Evolutionary conservation across 2,329 filamentous ascomycete species (phyloP).

Genomic region (Aspergillus fumigatus): DNA sequence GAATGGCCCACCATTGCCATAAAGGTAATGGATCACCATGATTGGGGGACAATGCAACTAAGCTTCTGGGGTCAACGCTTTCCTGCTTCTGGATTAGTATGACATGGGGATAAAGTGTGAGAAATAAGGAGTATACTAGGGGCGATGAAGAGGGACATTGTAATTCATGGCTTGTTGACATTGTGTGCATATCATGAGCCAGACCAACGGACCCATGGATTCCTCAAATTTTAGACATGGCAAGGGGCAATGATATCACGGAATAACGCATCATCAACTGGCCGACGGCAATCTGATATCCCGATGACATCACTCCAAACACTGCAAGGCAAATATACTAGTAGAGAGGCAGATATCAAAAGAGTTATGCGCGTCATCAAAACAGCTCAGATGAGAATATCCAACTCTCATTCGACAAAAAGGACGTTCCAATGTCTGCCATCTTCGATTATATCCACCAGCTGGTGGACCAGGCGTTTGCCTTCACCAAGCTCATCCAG

Average conservation of each 20-base stretch:
- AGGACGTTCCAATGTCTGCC: background rate
- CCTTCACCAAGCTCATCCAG: conserved; percentile 12
- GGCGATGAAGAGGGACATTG: background rate
- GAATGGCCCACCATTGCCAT: background rate
- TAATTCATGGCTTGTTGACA: no score
- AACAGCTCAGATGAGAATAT: background rate
- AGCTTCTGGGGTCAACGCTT: background rate
- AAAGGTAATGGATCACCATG: background rate
- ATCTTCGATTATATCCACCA: background rate
- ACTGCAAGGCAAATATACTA: background rate
- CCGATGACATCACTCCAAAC: background rate
- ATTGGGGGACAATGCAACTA: background rate
- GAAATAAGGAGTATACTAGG: background rate
- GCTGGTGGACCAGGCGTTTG: background rate
- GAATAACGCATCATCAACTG: background rate
- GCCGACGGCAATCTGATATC: background rate
- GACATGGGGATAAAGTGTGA: background rate
- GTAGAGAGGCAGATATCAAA: background rate
- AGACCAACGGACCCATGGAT: background rate
- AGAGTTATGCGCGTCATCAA: background rate
- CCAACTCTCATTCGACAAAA: background rate
- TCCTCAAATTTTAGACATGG: background rate
- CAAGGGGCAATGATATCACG: background rate
- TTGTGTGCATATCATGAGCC: background rate
- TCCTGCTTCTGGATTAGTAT: background rate